A percentile compares a stretch with the other conserved stretches of the same genome.
These are phyloP conservation scores for Musa schizocarpa DNA, from an alignment of 176 grass and related monocot species.

Conservation along the genomic window DNA sequence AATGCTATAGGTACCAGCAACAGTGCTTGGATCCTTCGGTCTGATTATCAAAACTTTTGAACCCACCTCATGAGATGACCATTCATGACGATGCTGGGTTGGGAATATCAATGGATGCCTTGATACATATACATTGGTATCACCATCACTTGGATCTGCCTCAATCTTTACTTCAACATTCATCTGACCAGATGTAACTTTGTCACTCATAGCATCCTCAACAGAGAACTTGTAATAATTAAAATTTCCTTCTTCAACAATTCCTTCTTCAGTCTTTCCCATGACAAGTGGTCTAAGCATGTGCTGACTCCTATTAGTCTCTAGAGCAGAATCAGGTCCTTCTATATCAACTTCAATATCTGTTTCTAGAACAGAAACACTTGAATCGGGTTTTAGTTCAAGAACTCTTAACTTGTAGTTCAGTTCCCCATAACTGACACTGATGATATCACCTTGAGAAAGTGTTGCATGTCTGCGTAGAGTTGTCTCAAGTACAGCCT, in stretches of 20 bases:
- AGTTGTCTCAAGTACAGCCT: slow-evolving; percentile 83
- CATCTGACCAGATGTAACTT: slow-evolving; percentile 43
- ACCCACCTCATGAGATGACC: slow-evolving; percentile 93
- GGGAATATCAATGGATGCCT: slow-evolving; percentile 97
- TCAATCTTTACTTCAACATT: slow-evolving; percentile 70
- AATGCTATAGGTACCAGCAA: slow-evolving; percentile 59
- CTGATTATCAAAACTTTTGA: slow-evolving; percentile 79
- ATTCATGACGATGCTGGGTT: slow-evolving; percentile 91
- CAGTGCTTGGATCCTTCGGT: slow-evolving; percentile 38
- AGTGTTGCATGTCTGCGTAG: slow-evolving; percentile 81
- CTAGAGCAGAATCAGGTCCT: slow-evolving; percentile 41
- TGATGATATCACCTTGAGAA: slow-evolving; percentile 64
- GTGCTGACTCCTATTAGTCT: slow-evolving; percentile 42
- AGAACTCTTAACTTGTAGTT: slow-evolving; percentile 73
- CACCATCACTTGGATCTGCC: slow-evolving; percentile 33
- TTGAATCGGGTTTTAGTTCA: slow-evolving; percentile 71
- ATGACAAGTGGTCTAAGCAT: slow-evolving; percentile 59
- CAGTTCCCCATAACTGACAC: slow-evolving; percentile 58
- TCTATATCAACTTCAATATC: slow-evolving; percentile 94
- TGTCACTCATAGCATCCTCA: slow-evolving; percentile 40
- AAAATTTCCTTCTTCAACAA: slow-evolving; percentile 78
- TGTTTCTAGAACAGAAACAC: slow-evolving; percentile 93
- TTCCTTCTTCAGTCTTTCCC: slow-evolving; percentile 49
- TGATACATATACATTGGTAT: slow-evolving; percentile 92
- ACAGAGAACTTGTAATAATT: slow-evolving; percentile 85